phyloP scores from a whole-genome alignment of 805 yeast genomes.

The Millerozyma miso region DNA sequence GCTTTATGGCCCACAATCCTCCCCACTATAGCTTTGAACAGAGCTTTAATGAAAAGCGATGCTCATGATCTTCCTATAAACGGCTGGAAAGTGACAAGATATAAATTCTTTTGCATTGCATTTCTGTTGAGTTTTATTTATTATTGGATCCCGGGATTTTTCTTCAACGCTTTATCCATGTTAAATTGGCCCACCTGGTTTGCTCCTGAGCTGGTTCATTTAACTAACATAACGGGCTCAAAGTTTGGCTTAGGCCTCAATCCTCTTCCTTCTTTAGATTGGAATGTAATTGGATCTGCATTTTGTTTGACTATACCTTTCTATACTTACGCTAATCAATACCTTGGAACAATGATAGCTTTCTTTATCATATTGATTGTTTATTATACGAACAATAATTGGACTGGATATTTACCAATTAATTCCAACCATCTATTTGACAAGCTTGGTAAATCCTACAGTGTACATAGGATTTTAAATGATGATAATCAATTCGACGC shows the following conservation, averaged over 20 bases:
- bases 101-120: slow-evolving; percentile 34
- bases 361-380: slow-evolving; percentile 29
- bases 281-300: slow-evolving; percentile 36
- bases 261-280: slow-evolving; percentile 41
- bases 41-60: slow-evolving; percentile 32
- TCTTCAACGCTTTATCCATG: slow-evolving; percentile 35
- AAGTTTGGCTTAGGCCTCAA: slow-evolving; percentile 37
- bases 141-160: slow-evolving; percentile 40
- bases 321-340: slow-evolving; percentile 38
- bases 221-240: slow-evolving; percentile 36
- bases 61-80: slow-evolving; percentile 16
- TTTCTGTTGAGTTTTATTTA: slow-evolving; percentile 34
- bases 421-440: slow-evolving; percentile 49
- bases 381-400: slow-evolving; percentile 45
- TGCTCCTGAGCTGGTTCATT: slow-evolving; percentile 33
- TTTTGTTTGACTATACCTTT: slow-evolving; percentile 41
- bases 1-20: slow-evolving; percentile 43
- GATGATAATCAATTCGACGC: slow-evolving; percentile 42
- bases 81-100: slow-evolving; percentile 42
- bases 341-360: slow-evolving; percentile 32
- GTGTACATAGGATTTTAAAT: slow-evolving; percentile 44
- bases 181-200: slow-evolving; percentile 47
- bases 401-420: slow-evolving; percentile 50
- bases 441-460: slow-evolving; percentile 46
- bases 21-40: slow-evolving; percentile 40